Base-by-base conservation (phyloP, 2,329 filamentous ascomycete genomes). In the Cercospora beticola region DNA sequence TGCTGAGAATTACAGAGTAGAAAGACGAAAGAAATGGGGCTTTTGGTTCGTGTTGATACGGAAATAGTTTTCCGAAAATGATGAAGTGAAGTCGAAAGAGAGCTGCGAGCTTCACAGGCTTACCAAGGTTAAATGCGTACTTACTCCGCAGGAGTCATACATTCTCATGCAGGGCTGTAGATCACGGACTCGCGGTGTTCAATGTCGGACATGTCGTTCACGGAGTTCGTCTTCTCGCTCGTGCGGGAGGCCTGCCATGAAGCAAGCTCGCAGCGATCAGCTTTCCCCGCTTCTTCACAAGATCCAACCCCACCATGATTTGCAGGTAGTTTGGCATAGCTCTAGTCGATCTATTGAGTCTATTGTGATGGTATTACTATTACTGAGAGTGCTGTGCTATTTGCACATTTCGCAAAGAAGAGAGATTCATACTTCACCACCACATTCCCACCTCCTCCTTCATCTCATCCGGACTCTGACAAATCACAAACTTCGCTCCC, bases 401-500 rank as follows among this genome's bases (percentile, higher is more conserved):
- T 21, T 10, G 43, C 43, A 49, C n/a, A 5, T 16, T 40, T 12
- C 33, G 43, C 7, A 8, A 8, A 21, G 6, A 49, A 49, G 2
- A 10, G n/a, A 9, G 6, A 21, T 8, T 21, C n/a, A 3, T 30
- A 30, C 28, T 30, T 30, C 28, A 30, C 30, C 30, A 54, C 46
- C 18, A 23, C 12, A 52, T 4, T 18, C 12, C 56, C 10, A 59
- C 56, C 28, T 33, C 10, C 60, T 63, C 60, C 6, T 21, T 23
- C 4, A 52, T 26, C n/a, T 54, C 62, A n/a, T 64, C 23, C 28
- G 46, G 46, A 56, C 62, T 64, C 18, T 56, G 26, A 56, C 62
- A 64, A 30, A 64, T 64, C 5, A 56, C 46, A 64, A 64, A 64
- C n/a, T 56, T 49, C n/a, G 62, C 62, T 7, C 56, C 56, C 18